Conservation (phyloP, 805 yeast genomes). For the Lachancea waltii region DNA sequence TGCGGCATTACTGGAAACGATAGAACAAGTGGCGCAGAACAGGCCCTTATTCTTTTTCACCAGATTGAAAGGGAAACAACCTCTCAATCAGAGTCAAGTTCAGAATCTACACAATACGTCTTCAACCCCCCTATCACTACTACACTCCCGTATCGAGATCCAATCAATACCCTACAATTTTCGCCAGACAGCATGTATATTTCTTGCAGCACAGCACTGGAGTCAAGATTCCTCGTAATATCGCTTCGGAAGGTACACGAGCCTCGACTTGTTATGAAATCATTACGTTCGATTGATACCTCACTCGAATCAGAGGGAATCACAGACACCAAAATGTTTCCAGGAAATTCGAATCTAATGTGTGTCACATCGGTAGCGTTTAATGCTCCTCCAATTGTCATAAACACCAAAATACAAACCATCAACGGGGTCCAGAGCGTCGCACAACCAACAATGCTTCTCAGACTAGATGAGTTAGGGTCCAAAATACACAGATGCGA, state of each 20-base stretch:
- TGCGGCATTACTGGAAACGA: slow-evolving; percentile 81
- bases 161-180: slow-evolving; percentile 66
- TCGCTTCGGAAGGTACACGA: slow-evolving; percentile 55
- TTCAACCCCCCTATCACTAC: slow-evolving; percentile 58
- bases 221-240: slow-evolving; percentile 72
- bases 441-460: slow-evolving; percentile 53
- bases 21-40: slow-evolving; percentile 58
- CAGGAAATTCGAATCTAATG: slow-evolving; percentile 51
- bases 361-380: slow-evolving; percentile 55
- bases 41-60: slow-evolving; percentile 66
- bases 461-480: slow-evolving; percentile 75
- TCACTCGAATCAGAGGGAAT: slow-evolving; percentile 83
- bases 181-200: slow-evolving; percentile 65
- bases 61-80: slow-evolving; percentile 24
- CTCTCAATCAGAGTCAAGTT: slow-evolving; percentile 1
- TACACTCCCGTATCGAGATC: slow-evolving; percentile 81
- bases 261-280: slow-evolving; percentile 64
- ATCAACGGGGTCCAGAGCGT: slow-evolving; percentile 36
- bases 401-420: slow-evolving; percentile 54
- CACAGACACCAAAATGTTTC: slow-evolving; percentile 70
- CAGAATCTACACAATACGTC: slow-evolving; percentile 18
- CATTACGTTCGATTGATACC: slow-evolving; percentile 54
- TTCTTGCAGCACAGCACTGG: slow-evolving; percentile 61
- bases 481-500: slow-evolving; percentile 66
- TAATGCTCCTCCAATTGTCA: slow-evolving; percentile 58